Conservation (phyloP, 106 monocot species). For the Dendrobium chrysotoxum region DNA sequence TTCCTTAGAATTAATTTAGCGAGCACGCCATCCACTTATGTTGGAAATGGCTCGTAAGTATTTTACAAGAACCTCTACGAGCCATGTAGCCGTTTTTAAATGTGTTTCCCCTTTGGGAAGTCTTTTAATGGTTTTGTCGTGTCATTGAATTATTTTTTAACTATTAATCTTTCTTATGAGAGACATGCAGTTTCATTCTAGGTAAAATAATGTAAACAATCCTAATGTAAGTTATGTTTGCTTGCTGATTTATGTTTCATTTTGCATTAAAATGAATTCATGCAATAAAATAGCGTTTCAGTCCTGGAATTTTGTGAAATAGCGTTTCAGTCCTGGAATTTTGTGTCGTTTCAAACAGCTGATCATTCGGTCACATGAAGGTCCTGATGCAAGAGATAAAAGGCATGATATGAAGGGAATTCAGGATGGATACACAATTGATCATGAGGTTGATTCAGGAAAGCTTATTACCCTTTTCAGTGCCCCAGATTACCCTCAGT, state of each 20-base stretch:
- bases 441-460: conserved; percentile 83
- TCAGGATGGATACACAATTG: conserved; percentile 81
- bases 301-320: conserved; percentile 1
- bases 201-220: not conserved
- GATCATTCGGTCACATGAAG: conserved; percentile 98
- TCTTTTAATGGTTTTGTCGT: too few species aligned
- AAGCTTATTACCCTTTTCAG: conserved; percentile 88
- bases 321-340: conserved; percentile 1
- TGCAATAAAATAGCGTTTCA: not conserved
- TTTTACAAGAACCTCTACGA: too few species aligned
- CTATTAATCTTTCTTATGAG: too few species aligned
- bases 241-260: not conserved
- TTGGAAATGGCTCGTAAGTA: too few species aligned
- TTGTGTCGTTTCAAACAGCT: conserved; percentile 31
- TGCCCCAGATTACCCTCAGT: conserved; percentile 97
- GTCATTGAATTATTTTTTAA: too few species aligned
- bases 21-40: too few species aligned
- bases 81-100: too few species aligned
- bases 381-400: conserved; percentile 96
- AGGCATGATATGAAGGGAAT: conserved; percentile 65
- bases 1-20: too few species aligned
- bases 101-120: too few species aligned
- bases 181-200: too few species aligned
- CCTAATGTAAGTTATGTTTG: not conserved
- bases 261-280: not conserved